Evolutionary conservation across 164 flowering plant genomes (phyloP).

Genomic region (Litsea cubeba): DNA sequence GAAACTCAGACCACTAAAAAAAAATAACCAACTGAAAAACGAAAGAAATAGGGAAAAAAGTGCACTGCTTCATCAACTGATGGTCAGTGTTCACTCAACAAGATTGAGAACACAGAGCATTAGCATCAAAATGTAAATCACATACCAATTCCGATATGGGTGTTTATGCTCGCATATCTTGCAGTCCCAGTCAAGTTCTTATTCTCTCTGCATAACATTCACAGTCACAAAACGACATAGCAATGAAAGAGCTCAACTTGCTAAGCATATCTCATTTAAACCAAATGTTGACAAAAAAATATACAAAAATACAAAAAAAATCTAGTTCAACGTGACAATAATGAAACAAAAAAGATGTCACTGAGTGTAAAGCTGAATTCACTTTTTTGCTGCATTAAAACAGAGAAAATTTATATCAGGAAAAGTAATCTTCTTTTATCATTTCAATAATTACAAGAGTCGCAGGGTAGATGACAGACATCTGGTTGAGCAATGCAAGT

Average conservation of each 20-base stretch:
- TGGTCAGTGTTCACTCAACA: not conserved
- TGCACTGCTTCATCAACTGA: slow-evolving; percentile 1
- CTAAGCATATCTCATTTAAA: not conserved
- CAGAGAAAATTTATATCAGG: not conserved
- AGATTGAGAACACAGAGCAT: not conserved
- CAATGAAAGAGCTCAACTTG: not conserved
- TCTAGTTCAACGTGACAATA: no score
- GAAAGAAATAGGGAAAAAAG: not conserved
- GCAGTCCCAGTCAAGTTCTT: slow-evolving; percentile 94
- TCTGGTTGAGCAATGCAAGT: no score
- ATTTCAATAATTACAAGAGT: no score
- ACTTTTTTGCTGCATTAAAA: not conserved
- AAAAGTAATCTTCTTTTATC: no score
- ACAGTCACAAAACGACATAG: not conserved
- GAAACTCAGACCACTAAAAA: not conserved
- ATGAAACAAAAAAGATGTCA: not conserved
- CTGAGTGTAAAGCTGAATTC: not conserved
- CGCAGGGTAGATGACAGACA: no score
- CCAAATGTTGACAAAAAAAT: no score
- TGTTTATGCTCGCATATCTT: slow-evolving; percentile 93
- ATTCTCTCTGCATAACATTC: slow-evolving; percentile 53
- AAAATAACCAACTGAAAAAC: not conserved
- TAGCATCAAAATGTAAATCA: not conserved
- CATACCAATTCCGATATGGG: slow-evolving; percentile 92
- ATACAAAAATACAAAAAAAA: no score